phyloP scores from a whole-genome alignment of 805 yeast species.

The Zygotorulaspora danielsina region DNA sequence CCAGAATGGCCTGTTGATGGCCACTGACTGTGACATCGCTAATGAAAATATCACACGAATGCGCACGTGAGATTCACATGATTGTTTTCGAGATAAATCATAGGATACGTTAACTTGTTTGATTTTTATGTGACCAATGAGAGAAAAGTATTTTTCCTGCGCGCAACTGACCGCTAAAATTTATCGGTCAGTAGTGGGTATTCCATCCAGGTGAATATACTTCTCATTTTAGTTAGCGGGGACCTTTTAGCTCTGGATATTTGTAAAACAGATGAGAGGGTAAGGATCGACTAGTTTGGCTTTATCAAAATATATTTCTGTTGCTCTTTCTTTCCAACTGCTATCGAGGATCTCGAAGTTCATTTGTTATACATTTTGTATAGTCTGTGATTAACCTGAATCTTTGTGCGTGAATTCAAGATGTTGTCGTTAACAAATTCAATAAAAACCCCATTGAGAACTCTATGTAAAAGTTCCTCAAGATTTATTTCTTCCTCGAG shows the following conservation, averaged over 20 bases:
- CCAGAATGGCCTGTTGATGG: too few relatives aligned
- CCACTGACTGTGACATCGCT: too few relatives aligned
- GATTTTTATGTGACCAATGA: background rate
- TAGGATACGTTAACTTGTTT: background rate
- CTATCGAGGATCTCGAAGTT: background rate
- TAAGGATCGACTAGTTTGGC: too few relatives aligned
- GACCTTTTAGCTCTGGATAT: background rate
- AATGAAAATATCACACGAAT: too few relatives aligned
- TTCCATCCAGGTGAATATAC: background rate
- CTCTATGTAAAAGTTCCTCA: conserved; percentile 14
- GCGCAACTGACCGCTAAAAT: background rate
- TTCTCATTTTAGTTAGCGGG: background rate
- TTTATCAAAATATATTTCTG: background rate
- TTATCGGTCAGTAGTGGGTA: background rate
- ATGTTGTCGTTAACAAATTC: conserved; percentile 30
- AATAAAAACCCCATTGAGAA: conserved; percentile 21
- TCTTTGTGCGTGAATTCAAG: background rate
- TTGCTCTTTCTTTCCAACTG: background rate
- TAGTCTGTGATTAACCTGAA: background rate
- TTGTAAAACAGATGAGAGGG: conserved; percentile 1
- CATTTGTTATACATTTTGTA: background rate
- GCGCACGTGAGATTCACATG: too few relatives aligned
- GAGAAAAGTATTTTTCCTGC: conserved; percentile 1
- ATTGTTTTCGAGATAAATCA: too few relatives aligned
- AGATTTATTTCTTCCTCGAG: conserved; percentile 27